Evolutionary conservation across 768 basidiomycete species (phyloP), one percentile per base, ranked within the genome.

Genomic region (Lactarius trivialis): DNA sequence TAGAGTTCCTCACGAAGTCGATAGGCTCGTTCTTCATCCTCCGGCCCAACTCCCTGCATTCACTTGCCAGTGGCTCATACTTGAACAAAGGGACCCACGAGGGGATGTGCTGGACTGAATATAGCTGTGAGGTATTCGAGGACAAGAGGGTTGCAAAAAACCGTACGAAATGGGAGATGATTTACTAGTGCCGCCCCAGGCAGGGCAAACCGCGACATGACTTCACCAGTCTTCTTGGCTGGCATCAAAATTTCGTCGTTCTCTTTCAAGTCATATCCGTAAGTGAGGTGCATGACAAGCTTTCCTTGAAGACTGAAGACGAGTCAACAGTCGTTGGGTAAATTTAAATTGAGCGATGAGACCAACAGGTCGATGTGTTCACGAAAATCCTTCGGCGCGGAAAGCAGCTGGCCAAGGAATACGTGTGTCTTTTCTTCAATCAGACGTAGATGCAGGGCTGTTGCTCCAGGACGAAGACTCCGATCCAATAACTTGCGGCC

Each of bases 1-100:
- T 26, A 4, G 37, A 24, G n/a, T 51, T 52, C 37, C 41, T 61
- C 24, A 61, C 60, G 11, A 61, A 61, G 19, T 61, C 49, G 3
- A 61, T 52, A 11, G 60, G 60, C 32, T 56, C 49, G 1, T 52
- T 52, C 26, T 19, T 56, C 32, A 61, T 52, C 49, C 14, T 19
- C 21, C 32, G 11, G 7, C 36, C 52, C 26, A 58, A 8, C 21
- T 45, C 43, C 19, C 48, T 32, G 15, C 58, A 24, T 24, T 59
- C 21, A 15, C 33, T 32, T 9, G 58, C 58, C 8, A 59, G 34
- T 24, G 45, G 15, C 4, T 36, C 48, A 49, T 49, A 59, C 9
- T 49, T 50, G 32, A 59, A 49, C 30, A 21, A 45, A 49, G 58
- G 58, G 4, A 59, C n/a, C 58, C 58, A 59, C 26, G 43, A 32